Base-by-base conservation (phyloP, 2,329 filamentous ascomycete species). In the Colletotrichum sansevieriae region DNA sequence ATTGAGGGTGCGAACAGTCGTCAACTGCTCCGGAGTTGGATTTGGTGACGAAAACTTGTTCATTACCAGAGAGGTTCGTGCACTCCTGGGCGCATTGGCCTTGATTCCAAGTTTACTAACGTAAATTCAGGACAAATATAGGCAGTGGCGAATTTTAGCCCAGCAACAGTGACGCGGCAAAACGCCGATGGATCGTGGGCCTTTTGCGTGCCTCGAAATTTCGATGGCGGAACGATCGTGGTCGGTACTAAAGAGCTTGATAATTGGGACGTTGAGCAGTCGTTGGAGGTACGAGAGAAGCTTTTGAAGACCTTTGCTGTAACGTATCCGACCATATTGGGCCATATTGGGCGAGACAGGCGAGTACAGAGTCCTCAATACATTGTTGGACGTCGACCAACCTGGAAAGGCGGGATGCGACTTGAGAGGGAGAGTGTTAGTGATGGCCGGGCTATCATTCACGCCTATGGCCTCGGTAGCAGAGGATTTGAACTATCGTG, bases 221-320 rank as follows among this genome's bases (percentile, higher is more conserved):
- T 89, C 29, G 81, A 86, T 39, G 89, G 89, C 3, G 90, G 90
- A 3, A 91, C 89, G 0, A 81, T 92, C 44, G 85, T 92, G 20
- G 90, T 90, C 5, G 90, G 90, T 0, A 92, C 89, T 10, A 91
- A 90, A 75, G 85, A 91, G 73, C 82, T 83, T 1, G 78, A 85
- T 63, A 81, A 90, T 74, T 89, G 86, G 85, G 81, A 85, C 54
- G 75, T 82, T 0, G 77, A 81, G 18, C 84, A 88, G 1, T 85
- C 82, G 0, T 66, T 71, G 1, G 82, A 83, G 54, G 83, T 84
- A 0, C 77, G 88, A 18, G 76, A 79, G 43, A 75, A 73, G 33
- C 76, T 91, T 13, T 80, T 91, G 4, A n/a, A 70, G 43, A 67
- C 58, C 13, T 78, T 82, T 54, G 75, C 73, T 22, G 76, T 72